Evolutionary conservation across 495 filamentous ascomycete species (phyloP), one percentile per base, ranked within the genome.

Genomic region (Aspergillus wentii): DNA sequence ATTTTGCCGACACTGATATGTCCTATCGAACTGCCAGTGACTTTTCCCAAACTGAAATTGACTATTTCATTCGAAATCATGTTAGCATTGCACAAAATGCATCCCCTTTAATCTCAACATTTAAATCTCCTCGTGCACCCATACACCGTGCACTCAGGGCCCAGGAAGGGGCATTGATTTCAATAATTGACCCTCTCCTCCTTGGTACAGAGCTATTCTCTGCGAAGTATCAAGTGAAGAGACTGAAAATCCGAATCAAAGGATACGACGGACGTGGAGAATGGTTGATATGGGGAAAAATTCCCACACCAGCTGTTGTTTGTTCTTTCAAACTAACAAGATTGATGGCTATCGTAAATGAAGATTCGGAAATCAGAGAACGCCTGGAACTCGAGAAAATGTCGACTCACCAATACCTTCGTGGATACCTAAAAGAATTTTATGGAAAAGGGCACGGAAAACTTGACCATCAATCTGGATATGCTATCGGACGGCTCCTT

Each of bases 21-120:
- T 30, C 29, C 4, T 34, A 38, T 9, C 47, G 48, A n/a, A 25
- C 33, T 1, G 51, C 57, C 0, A 30, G 52, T 6, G 32, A 53
- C 2, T 20, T 61, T 6, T 10, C 41, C 0, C 8, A 39, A 1
- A 18, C 37, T 0, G 33, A 52, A 3, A 66, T 64, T 22, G 16
- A 57, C 0, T 8, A 40, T 1, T 42, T 41, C 6, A 40, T 69
- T 14, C 26, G 29, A 2, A 49, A 36, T 2, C 66, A 69, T 42
- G 49, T 60, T 0, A 37, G 40, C 0, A 57, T 43, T 10, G 18
- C 40, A 7, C 19, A 41, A 1, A 22, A 41, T 1, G 30, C 32
- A 0, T 46, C 55, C 0, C 66, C 66, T 0, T 66, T 69, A 11
- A 65, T 70, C 5, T 70, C 66, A 0, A 53, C 56, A 0, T 58